Evolutionary conservation across 495 filamentous ascomycete species (phyloP), one percentile per base, ranked within the genome.

Genomic region (Zalerion maritima): DNA sequence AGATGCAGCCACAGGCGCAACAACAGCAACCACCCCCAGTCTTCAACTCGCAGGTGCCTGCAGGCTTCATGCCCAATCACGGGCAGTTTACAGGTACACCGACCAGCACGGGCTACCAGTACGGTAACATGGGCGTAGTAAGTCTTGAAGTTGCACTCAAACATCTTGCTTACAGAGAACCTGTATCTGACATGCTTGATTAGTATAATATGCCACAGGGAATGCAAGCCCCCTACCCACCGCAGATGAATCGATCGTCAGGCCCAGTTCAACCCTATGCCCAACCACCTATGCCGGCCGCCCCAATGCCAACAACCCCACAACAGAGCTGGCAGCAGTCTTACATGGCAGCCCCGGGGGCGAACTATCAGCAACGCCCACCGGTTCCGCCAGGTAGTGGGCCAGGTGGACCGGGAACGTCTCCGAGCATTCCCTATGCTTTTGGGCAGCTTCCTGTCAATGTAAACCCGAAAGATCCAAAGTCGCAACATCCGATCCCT

Each of bases 391-490:
- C 56, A 18, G 38, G 46, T 25, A 47, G 57, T 24, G 57, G 60
- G 58, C 30, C 51, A 20, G 47, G 44, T 26, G 52, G 61, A 41
- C 47, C 54, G 37, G 18, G 58, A 18, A 43, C 54, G 36, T 32
- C 46, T 6, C 24, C 43, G 19, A 58, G 55, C 6, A 67, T 67
- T 15, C 69, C 73, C 3, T 89, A 89, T 47, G 60, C 71, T 4
- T 91, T 78, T 49, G 73, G 77, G 5, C 81, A 86, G 41, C 64
- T 86, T 16, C 81, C 81, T 2, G 71, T 60, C 9, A 73, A 82
- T 38, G 60, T 62, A 31, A 67, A 79, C 45, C 71, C 73, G 30
- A 53, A 72, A 21, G 66, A 71, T 29, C 62, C 75, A 23, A 73
- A 77, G 45, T 71, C 65, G 26, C 65, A 75, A 35, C 80, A 89